Conservation (phyloP, 306 rosid species). For the Quercus gilva region DNA sequence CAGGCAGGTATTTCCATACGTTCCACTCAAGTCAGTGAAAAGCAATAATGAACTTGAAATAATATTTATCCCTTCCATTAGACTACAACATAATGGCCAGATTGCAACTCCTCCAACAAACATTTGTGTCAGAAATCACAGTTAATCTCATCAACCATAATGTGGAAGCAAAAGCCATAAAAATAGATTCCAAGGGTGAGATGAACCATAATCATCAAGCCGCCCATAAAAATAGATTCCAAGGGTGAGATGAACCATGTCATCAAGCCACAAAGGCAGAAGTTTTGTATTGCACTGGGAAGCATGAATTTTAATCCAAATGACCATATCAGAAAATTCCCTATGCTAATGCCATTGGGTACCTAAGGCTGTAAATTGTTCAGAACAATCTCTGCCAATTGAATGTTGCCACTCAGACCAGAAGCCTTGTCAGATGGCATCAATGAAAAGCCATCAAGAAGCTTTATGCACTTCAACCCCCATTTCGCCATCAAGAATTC, state of each 20-base stretch:
- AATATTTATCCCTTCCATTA: not conserved
- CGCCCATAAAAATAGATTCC: not conserved
- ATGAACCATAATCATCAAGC: not conserved
- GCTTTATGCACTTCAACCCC: slow-evolving; percentile 86
- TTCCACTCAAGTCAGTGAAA: too few relatives aligned
- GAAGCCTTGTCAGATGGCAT: slow-evolving; percentile 71
- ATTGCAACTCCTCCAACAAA: not conserved
- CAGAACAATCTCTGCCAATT: slow-evolving; percentile 77
- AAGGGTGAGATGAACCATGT: not conserved
- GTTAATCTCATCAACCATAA: too few relatives aligned
- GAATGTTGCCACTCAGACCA: slow-evolving; percentile 72
- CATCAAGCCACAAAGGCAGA: not conserved
- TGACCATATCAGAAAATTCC: not conserved
- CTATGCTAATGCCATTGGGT: slow-evolving; percentile 18
- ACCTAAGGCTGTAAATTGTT: slow-evolving; percentile 37
- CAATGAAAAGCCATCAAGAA: slow-evolving; percentile 82
- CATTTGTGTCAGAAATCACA: not conserved
- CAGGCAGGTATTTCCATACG: not conserved
- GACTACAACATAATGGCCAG: not conserved
- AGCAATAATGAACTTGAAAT: too few relatives aligned
- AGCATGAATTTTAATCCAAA: not conserved
- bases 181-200: not conserved
- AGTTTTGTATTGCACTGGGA: not conserved
- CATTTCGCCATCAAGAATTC: slow-evolving; percentile 76
- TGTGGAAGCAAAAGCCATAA: not conserved